Conservation (phyloP, 2,329 filamentous ascomycete species). For the Podosphaera xanthii region DNA sequence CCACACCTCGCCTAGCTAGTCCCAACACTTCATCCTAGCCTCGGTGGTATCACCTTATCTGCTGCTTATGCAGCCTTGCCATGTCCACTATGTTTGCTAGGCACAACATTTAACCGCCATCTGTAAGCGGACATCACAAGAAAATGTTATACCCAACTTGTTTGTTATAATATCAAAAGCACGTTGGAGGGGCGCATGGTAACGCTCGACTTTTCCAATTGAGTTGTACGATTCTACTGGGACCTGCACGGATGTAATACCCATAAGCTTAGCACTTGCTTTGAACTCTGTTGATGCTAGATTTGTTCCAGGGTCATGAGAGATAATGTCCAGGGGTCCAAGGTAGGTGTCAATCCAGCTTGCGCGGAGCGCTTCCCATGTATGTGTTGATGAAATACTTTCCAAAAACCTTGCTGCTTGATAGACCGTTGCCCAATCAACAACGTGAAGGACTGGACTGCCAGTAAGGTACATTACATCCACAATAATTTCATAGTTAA, state of each 20-base stretch:
- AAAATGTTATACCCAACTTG: neutral
- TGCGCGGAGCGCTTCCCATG: neutral
- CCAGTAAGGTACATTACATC: constrained; percentile 1
- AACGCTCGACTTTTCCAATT: neutral
- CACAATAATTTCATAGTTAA: constrained; percentile 2
- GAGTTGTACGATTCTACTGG: neutral
- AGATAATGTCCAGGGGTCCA: neutral
- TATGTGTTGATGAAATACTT: neutral
- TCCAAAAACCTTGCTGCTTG: neutral
- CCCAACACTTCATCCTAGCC: too few species aligned
- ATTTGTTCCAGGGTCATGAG: constrained; percentile 1
- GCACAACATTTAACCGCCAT: too few species aligned
- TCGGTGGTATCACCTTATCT: too few species aligned
- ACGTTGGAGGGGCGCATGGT: neutral
- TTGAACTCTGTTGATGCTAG: neutral
- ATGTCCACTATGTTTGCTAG: too few species aligned
- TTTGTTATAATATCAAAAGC: neutral
- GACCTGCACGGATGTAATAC: neutral
- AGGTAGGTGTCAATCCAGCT: neutral
- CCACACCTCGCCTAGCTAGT: too few species aligned
- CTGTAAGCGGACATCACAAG: neutral
- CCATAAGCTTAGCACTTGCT: neutral
- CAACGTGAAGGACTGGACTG: neutral
- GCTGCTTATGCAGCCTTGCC: too few species aligned
- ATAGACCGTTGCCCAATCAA: neutral